Evolutionary conservation across 805 yeast species (phyloP).

Genomic region (Kuraishia cidri): DNA sequence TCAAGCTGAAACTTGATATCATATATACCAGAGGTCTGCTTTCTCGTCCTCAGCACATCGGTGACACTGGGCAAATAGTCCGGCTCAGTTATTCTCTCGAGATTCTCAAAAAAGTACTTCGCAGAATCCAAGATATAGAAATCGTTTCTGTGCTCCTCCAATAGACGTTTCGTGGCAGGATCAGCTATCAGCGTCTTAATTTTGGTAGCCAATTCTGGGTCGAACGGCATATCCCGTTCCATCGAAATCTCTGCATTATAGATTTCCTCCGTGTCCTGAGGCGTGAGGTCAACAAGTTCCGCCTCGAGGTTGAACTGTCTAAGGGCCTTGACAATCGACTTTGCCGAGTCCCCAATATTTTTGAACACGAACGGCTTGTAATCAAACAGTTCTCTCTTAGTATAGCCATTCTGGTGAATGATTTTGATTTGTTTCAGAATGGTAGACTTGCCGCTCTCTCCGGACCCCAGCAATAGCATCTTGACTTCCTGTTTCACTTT

Average conservation of each 20-base stretch:
- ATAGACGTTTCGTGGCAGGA: slow-evolving; percentile 46
- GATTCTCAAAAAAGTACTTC: slow-evolving; percentile 59
- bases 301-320: slow-evolving; percentile 34
- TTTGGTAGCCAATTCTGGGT: slow-evolving; percentile 35
- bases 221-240: slow-evolving; percentile 44
- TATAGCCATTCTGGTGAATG: slow-evolving; percentile 62
- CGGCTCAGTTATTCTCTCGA: slow-evolving; percentile 49
- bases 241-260: slow-evolving; percentile 38
- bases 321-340: slow-evolving; percentile 61
- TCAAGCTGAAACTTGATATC: slow-evolving; percentile 77
- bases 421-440: slow-evolving; percentile 78
- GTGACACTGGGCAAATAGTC: slow-evolving; percentile 65
- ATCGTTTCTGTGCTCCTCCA: slow-evolving; percentile 52
- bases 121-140: slow-evolving; percentile 87
- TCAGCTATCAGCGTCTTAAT: slow-evolving; percentile 46
- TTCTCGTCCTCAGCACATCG: slow-evolving; percentile 80
- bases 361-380: slow-evolving; percentile 74
- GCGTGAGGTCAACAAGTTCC: slow-evolving; percentile 20
- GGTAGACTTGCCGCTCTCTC: slow-evolving; percentile 79
- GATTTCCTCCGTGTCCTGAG: slow-evolving; percentile 32
- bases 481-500: slow-evolving; percentile 41
- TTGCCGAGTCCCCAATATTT: slow-evolving; percentile 71
- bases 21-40: slow-evolving; percentile 87
- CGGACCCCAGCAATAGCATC: slow-evolving; percentile 77
- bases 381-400: slow-evolving; percentile 61